Conservation (phyloP, 192 early-diverging fungal species). For the Helicostylum pulchrum region DNA sequence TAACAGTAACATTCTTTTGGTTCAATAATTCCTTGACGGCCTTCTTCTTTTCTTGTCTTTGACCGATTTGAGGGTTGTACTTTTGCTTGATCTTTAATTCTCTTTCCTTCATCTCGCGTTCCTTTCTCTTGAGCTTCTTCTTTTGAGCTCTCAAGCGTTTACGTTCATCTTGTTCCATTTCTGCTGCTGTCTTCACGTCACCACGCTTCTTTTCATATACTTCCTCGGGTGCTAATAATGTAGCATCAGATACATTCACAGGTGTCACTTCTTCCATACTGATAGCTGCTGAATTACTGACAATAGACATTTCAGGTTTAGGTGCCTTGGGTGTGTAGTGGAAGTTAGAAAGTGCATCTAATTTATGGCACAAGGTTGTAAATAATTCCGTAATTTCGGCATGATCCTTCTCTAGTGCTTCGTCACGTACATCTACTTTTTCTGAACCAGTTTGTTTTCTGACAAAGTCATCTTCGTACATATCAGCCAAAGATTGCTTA, state of each 20-base stretch:
- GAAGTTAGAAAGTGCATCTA: slow-evolving; percentile 94
- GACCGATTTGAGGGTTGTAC: slow-evolving; percentile 37
- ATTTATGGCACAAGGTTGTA: slow-evolving; percentile 72
- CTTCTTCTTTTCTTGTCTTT: slow-evolving; percentile 50
- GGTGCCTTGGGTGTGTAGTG: slow-evolving; percentile 85
- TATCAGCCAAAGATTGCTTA: slow-evolving; percentile 83
- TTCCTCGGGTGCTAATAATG: slow-evolving; percentile 86
- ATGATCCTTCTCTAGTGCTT: slow-evolving; percentile 75
- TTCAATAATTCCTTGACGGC: slow-evolving; percentile 63
- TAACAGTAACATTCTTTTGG: slow-evolving; percentile 48
- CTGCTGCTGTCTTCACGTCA: slow-evolving; percentile 72
- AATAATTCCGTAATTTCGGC: slow-evolving; percentile 76
- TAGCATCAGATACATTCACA: slow-evolving; percentile 74
- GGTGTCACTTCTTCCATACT: slow-evolving; percentile 96
- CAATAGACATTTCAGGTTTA: slow-evolving; percentile 75
- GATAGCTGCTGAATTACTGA: slow-evolving; percentile 78
- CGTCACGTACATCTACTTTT: slow-evolving; percentile 70
- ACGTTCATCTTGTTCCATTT: slow-evolving; percentile 76
- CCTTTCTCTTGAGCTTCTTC: slow-evolving; percentile 68
- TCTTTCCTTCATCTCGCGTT: slow-evolving; percentile 47
- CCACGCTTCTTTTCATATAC: slow-evolving; percentile 77
- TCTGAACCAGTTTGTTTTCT: slow-evolving; percentile 50
- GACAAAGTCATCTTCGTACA: slow-evolving; percentile 90
- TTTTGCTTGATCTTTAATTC: slow-evolving; percentile 48
- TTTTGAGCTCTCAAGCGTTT: slow-evolving; percentile 62